These are phyloP conservation scores for Elasticomyces elasticus DNA, from an alignment of 495 filamentous ascomycete genomes.

Conservation along the genomic window DNA sequence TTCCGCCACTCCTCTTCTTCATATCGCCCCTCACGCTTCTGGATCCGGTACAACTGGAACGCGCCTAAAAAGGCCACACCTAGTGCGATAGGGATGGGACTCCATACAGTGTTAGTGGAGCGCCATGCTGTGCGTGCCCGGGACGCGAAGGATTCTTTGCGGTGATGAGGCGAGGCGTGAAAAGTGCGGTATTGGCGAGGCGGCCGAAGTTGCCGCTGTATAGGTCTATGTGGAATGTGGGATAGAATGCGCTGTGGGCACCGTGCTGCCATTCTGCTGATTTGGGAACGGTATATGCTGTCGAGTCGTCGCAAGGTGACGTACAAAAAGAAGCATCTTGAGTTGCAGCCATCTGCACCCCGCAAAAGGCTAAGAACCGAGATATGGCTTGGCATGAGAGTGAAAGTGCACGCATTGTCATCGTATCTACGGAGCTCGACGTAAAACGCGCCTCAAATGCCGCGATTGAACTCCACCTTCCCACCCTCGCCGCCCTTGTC, in stretches of 20 bases:
- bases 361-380: too few relatives aligned
- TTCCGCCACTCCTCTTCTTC: conserved; percentile 39
- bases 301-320: too few relatives aligned
- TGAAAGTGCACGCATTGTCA: too few relatives aligned
- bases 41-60: conserved; percentile 61
- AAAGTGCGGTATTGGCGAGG: conserved; percentile 6
- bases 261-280: neutral
- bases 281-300: too few relatives aligned
- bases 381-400: too few relatives aligned
- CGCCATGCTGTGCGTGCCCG: conserved; percentile 52
- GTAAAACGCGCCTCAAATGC: too few relatives aligned
- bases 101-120: conserved; percentile 80
- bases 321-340: too few relatives aligned
- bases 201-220: too few relatives aligned
- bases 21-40: conserved; percentile 48
- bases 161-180: conserved; percentile 22
- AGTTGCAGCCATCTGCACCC: too few relatives aligned
- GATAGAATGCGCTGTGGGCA: neutral
- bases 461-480: conserved; percentile 82
- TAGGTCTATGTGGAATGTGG: neutral
- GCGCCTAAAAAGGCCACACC: conserved; percentile 81
- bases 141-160: conserved; percentile 53
- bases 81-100: conserved; percentile 85
- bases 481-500: conserved; percentile 61
- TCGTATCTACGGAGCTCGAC: too few relatives aligned